Percentiles rank a stretch among this genome's conserved stretches.
These are phyloP conservation scores for Epichloe glyceriae DNA, from an alignment of 2,329 filamentous ascomycete species.

Conservation along the genomic window DNA sequence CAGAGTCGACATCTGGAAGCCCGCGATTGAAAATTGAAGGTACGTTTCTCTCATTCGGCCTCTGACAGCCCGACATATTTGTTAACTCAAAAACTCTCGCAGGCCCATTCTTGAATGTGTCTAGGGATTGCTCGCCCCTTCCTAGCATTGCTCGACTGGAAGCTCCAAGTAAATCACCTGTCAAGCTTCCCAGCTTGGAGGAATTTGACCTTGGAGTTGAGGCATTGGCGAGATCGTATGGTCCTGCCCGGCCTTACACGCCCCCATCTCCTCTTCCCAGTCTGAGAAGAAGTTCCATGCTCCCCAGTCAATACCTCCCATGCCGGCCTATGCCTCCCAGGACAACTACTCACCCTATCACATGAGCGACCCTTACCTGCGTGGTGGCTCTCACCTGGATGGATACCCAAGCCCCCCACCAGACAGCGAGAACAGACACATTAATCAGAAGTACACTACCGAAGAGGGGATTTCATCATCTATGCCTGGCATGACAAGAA, in stretches of 20 bases:
- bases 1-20: conserved; percentile 22
- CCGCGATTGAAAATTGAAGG: conserved; percentile 21
- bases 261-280: conserved; percentile 17
- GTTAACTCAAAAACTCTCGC: not conserved
- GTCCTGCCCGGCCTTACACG: conserved; percentile 15
- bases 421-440: conserved; percentile 24
- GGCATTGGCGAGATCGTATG: conserved; percentile 19
- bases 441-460: conserved; percentile 31
- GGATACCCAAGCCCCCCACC: conserved; percentile 24
- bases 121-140: conserved; percentile 15
- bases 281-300: conserved; percentile 11
- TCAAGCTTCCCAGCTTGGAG: conserved; percentile 22
- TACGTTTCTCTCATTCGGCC: conserved; percentile 7
- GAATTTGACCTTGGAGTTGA: conserved; percentile 28
- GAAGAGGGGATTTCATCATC: conserved; percentile 32
- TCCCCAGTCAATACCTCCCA: conserved; percentile 13
- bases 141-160: conserved; percentile 11
- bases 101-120: conserved; percentile 12
- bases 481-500: conserved; percentile 32
- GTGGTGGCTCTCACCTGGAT: conserved; percentile 12
- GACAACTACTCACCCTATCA: conserved; percentile 13
- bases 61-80: conserved; percentile 1
- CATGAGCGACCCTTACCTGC: conserved; percentile 13
- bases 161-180: conserved; percentile 6
- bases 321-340: conserved; percentile 11